Evolutionary conservation across 2,329 filamentous ascomycete species (phyloP).

Genomic region (Aspergillus glaucus): DNA sequence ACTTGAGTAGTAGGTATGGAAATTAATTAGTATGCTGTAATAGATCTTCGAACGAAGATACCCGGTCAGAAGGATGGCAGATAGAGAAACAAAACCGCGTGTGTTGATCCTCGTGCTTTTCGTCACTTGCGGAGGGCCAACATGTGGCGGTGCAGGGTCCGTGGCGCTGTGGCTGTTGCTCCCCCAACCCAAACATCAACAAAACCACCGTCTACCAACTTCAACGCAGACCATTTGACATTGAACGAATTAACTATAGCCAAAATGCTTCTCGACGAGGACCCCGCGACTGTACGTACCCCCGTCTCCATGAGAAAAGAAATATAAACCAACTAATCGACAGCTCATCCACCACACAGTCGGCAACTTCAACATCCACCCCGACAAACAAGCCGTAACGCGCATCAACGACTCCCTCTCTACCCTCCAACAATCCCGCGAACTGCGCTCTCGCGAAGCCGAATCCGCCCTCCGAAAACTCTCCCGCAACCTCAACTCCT

Average conservation of each 20-base stretch:
- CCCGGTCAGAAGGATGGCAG: too few species aligned
- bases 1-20: too few species aligned
- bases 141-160: constrained; percentile 27
- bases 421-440: constrained; percentile 76
- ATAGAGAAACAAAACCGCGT: not conserved
- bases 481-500: constrained; percentile 66
- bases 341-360: constrained; percentile 89
- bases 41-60: too few species aligned
- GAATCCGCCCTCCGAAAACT: constrained; percentile 65
- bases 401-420: constrained; percentile 79
- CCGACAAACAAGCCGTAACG: constrained; percentile 75
- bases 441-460: constrained; percentile 66
- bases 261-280: constrained; percentile 90
- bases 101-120: constrained; percentile 3
- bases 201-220: not conserved
- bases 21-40: too few species aligned
- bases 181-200: constrained; percentile 29
- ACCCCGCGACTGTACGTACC: constrained; percentile 68
- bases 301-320: too few species aligned
- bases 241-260: constrained; percentile 1
- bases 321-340: constrained; percentile 3
- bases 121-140: constrained; percentile 24
- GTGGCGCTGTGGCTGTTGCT: constrained; percentile 32
- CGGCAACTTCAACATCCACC: constrained; percentile 87
- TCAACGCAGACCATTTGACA: not conserved